Evolutionary conservation across 139 green algal genomes (phyloP).

Genomic region (Chlorella ohadii): DNA sequence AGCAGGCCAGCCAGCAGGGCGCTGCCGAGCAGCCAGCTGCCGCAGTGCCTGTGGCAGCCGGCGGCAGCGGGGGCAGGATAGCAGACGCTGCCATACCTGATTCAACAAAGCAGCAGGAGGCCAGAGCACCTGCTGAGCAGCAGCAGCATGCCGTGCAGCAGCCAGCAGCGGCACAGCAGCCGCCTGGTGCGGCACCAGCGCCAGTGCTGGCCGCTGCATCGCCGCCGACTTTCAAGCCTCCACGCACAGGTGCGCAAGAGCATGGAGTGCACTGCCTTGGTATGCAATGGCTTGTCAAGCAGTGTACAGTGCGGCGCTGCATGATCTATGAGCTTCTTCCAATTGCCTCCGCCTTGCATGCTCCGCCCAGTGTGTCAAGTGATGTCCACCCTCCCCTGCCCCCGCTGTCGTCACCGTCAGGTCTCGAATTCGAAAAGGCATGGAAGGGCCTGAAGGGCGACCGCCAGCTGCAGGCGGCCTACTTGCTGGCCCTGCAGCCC

Average conservation of each 20-base stretch:
- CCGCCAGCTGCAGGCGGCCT: slow-evolving; percentile 53
- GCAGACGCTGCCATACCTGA: not conserved
- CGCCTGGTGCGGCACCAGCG: not conserved
- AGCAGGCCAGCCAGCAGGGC: no score
- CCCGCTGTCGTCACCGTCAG: slow-evolving; percentile 30
- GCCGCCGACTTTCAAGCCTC: not conserved
- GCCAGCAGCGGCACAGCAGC: not conserved
- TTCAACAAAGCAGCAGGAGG: no score
- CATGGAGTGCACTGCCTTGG: no score
- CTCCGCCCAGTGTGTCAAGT: no score
- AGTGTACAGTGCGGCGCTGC: no score
- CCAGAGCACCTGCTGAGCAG: not conserved
- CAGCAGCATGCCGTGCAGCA: not conserved
- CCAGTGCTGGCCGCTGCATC: not conserved
- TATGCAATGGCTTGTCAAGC: no score
- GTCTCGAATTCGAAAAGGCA: slow-evolving; percentile 74
- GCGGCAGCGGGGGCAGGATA: not conserved
- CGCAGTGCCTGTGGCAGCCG: no score
- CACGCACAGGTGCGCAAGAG: not conserved
- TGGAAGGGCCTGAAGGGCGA: slow-evolving; percentile 70
- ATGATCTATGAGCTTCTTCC: no score
- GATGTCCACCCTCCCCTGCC: no score
- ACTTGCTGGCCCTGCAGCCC: slow-evolving; percentile 59
- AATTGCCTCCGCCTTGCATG: no score
- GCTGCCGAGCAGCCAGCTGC: no score